A percentile compares a stretch with the other conserved stretches of the same genome.
phyloP scores from a whole-genome alignment of 2,329 filamentous ascomycete genomes.

The Monilinia aucupariae region DNA sequence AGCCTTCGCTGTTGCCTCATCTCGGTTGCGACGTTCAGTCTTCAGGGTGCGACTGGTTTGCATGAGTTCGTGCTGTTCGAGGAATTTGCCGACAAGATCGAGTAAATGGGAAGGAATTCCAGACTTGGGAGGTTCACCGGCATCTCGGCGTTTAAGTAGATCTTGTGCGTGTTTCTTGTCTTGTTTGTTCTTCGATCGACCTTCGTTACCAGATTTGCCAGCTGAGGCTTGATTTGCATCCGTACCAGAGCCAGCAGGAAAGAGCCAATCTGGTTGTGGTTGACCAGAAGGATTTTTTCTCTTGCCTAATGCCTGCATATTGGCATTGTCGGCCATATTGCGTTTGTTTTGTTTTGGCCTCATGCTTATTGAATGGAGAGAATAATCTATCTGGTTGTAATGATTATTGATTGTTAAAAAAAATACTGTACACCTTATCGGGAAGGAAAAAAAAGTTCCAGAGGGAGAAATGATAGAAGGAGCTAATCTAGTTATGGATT shows the following conservation, averaged over 20 bases:
- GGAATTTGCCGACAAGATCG: conserved; percentile 60
- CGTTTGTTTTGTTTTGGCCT: conserved; percentile 10
- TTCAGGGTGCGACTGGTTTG: conserved; percentile 56
- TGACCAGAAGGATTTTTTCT: conserved; percentile 25
- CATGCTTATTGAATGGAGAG: background rate
- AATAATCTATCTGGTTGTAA: background rate
- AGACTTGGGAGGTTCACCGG: conserved; percentile 27
- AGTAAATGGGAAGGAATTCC: conserved; percentile 56
- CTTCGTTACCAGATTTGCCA: conserved; percentile 21
- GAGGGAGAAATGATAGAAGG: background rate
- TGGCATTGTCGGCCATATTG: conserved; percentile 32
- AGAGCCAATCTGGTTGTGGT: conserved; percentile 34
- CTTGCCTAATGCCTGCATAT: conserved; percentile 34
- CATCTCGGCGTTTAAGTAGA: conserved; percentile 29
- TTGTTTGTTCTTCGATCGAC: conserved; percentile 26
- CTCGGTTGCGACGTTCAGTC: conserved; percentile 50
- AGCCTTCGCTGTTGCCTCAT: conserved; percentile 41
- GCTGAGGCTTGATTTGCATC: conserved; percentile 22
- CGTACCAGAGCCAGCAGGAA: conserved; percentile 23
- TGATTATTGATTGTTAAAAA: background rate
- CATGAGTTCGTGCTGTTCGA: conserved; percentile 60
- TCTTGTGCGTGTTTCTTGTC: conserved; percentile 32
- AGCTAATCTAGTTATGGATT: background rate
- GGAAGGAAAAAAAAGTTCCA: conserved; percentile 11
- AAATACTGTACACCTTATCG: conserved; percentile 2